A percentile compares a stretch with the other conserved stretches of the same genome.
Evolutionary conservation across 2,329 filamentous ascomycete genomes (phyloP).

Genomic region (Setomelanomma holmii): DNA sequence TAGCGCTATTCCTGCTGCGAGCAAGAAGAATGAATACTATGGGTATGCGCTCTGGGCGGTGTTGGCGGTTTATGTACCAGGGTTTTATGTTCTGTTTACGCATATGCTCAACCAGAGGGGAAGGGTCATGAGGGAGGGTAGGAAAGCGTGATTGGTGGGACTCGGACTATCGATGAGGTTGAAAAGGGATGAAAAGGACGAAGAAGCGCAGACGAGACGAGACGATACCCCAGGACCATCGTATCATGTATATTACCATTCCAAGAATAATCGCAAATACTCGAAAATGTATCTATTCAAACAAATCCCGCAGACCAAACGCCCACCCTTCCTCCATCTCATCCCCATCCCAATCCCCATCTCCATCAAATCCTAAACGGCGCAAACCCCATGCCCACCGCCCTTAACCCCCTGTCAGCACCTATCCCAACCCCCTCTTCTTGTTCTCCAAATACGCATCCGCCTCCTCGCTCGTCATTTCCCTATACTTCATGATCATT

Average conservation of each 20-base stretch:
- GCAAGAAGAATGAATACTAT: constrained; percentile 57
- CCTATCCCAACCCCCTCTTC: constrained; percentile 2
- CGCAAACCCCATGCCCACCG: constrained; percentile 1
- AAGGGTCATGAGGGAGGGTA: constrained; percentile 66
- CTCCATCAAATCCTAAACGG: constrained; percentile 1
- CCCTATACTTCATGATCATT: constrained; percentile 10
- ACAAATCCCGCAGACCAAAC: neutral
- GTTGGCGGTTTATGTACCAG: constrained; percentile 79
- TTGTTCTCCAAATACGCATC: constrained; percentile 6
- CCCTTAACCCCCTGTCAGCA: neutral
- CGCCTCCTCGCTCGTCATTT: constrained; percentile 9
- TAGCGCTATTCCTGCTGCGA: constrained; percentile 68
- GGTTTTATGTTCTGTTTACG: constrained; percentile 82
- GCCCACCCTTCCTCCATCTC: neutral
- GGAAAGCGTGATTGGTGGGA: neutral
- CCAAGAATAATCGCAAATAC: no score
- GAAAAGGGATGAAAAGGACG: no score
- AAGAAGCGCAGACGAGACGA: no score
- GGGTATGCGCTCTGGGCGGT: constrained; percentile 69
- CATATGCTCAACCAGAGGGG: constrained; percentile 93
- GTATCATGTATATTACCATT: no score
- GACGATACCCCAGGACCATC: no score
- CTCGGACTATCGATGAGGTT: neutral
- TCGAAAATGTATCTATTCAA: no score
- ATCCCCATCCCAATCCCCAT: neutral